Base-by-base conservation (phyloP, 345 rosid genomes). In the Nephelium lappaceum region DNA sequence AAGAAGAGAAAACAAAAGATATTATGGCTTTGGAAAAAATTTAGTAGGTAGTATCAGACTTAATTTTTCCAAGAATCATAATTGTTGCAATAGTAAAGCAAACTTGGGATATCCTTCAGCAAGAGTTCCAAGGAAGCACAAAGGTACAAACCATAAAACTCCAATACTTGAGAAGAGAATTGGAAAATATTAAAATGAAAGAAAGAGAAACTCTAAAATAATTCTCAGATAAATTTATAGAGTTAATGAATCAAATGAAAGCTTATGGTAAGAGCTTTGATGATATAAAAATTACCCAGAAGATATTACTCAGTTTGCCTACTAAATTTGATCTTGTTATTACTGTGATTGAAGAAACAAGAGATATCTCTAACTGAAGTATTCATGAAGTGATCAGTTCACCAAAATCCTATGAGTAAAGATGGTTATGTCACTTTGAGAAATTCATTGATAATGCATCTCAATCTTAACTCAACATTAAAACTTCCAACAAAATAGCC, bases 51-150 rank as follows among this genome's bases (percentile, higher is more conserved):
- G 23, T 71, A 3, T 45, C 38, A 27, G 38, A 71, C 15, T 2
- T 19, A 31, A 55, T 73, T 7, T 73, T 73, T 73, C 67, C 38
- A 19, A 55, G 66, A 55, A 58, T 73, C 5, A 73, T 36, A 9
- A 8, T n/a, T 15, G 51, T 27, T 15, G 7, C 25, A 73, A 58
- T 8, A 38, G 49, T 49, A 8, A 73, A 73, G 12, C 15, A 73
- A 36, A 36, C 67, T 12, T 73, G 67, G 8, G 51, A 25, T 21
- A 36, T 55, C 15, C 31, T 73, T 8, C 11, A 63, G 31, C 2
- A 27, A 27, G 31, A 27, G 31, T 27, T 27, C 31, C 2, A 27
- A 27, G 2, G 31, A 2, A 27, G 1, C 31, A 27, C 31, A 27
- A 75, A 39, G 36, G 38, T 61, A 10, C 11, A 10, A 27, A 14